Evolutionary conservation across 176 grass and related monocot species (phyloP), one percentile per base, ranked within the genome.

Genomic region (Zea luxurians): DNA sequence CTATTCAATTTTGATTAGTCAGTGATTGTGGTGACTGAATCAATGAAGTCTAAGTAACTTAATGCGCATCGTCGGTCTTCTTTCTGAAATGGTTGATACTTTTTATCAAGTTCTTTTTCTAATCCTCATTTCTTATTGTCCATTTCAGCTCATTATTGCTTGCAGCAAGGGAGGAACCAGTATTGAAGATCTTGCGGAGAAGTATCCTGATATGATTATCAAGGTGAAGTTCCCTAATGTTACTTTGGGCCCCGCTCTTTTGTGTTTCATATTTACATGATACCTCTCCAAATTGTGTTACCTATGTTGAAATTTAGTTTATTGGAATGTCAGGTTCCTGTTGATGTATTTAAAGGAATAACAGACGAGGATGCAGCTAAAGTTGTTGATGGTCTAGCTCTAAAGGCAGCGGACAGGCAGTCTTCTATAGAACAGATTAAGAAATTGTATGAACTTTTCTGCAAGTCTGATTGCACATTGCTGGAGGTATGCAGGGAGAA

Each of bases 121-220:
- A 35, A 4, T 73, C 43, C 40, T 85, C 21, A 50, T 85, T 38
- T 61, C 43, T 54, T 35, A 74, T 38, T 12, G 38, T 68, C 44
- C 62, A 80, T 90, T 90, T 66, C 92, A 99, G 96, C 82, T 99
- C 79, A 99, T 99, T 59, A 96, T 99, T 80, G 88, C 96, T 48
- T 99, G 96, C 71, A 89, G 83, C 79, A 95, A 96, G 83, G 96
- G 96, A 5, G 92, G 96, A 83, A 95, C 96, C 10, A 99, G 92
- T 74, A 99, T 99, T 87, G 96, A 99, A 89, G 96, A 99, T 68
- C 96, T 99, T 20, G 96, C 96, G 21, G 96, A 99, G 82, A 95
- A 95, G 76, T 96, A 87, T 49, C 96, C 96, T 58, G 87, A 96
- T 79, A 99, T 93, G 92, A 99, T 99, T 47, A 91, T 99, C 72